phyloP scores from a whole-genome alignment of 1,139 yeast genomes.

The Casaregolazyma lundiana region DNA sequence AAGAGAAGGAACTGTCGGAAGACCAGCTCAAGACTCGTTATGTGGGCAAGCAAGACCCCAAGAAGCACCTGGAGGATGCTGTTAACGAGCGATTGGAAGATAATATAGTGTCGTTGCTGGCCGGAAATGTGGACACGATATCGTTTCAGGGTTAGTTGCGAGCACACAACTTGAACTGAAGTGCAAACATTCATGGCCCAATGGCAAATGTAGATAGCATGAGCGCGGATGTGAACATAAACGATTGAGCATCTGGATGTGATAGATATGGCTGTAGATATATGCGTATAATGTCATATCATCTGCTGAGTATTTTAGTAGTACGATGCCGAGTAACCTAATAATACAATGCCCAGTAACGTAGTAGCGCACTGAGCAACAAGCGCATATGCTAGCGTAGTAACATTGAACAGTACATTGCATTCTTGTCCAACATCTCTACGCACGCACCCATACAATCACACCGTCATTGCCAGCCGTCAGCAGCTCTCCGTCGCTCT shows the following conservation, averaged over 20 bases:
- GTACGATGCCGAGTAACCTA: too few species aligned
- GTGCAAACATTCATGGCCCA: too few species aligned
- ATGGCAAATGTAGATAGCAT: conserved; percentile 1
- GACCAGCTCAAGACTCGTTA: conserved; percentile 92
- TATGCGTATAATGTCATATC: too few species aligned
- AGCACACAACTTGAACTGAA: too few species aligned
- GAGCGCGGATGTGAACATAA: neutral
- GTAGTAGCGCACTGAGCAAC: neutral
- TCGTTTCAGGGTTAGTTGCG: conserved; percentile 31
- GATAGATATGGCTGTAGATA: neutral
- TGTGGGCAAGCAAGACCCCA: conserved; percentile 98
- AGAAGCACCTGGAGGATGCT: conserved; percentile 89
- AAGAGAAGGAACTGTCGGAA: conserved; percentile 82
- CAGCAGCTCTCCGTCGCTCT: conserved; percentile 37
- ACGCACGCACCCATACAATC: conserved; percentile 17
- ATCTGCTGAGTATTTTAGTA: too few species aligned
- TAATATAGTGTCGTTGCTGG: conserved; percentile 78
- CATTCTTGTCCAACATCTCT: too few species aligned
- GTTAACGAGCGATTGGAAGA: conserved; percentile 85
- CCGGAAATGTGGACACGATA: conserved; percentile 84
- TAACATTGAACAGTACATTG: neutral
- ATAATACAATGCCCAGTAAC: too few species aligned
- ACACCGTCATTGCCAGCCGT: conserved; percentile 43
- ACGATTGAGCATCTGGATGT: neutral
- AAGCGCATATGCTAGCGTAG: neutral